Base-by-base conservation (phyloP, 2,329 filamentous ascomycete species). In the Chaetomium globosum region DNA sequence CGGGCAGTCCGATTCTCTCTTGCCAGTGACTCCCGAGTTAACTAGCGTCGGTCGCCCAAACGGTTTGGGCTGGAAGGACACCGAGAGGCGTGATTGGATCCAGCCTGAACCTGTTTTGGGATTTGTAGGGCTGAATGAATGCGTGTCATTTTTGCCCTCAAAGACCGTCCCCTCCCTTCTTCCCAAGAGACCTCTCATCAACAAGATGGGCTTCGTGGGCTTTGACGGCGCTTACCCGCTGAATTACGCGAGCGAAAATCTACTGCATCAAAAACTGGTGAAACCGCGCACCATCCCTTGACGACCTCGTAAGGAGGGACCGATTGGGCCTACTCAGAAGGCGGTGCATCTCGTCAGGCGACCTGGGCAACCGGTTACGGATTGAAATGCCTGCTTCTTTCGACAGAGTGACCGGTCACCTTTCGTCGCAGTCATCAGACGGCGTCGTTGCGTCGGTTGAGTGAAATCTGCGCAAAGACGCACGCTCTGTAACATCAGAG, bases 391-490 rank as follows among this genome's bases (percentile, higher is more conserved):
- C 19, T 12, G 52, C 31, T 33, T 36, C 31, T 33, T 36, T 43
- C 39, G n/a, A 26, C 54, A 23, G n/a, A 7, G 36, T 31, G 6
- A n/a, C 28, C n/a, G 16, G 31, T 55, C n/a, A 55, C 53, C 30
- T 23, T 57, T 23, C 16, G 19, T 28, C 39, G 3, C 60, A 28
- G 39, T n/a, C 30, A 36, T 9, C 3, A 31, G 28, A 54, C 16
- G 26, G 36, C 33, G 30, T 48, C 36, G 49, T 64, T 63, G 64
- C 64, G 60, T 65, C 61, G 61, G 63, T 48, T 64, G 65, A 66
- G 67, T 63, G 64, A 62, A 53, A 46, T 61, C 21, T 65, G 63
- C 57, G 52, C 61, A 57, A 65, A 61, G 59, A 63, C 31, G 58
- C 54, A 61, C 33, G 23, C 39, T 31, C 59, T 36, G 23, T n/a